Evolutionary conservation across 2,329 filamentous ascomycete genomes (phyloP), one percentile per base, ranked within the genome.

Genomic region (Fusarium citri): DNA sequence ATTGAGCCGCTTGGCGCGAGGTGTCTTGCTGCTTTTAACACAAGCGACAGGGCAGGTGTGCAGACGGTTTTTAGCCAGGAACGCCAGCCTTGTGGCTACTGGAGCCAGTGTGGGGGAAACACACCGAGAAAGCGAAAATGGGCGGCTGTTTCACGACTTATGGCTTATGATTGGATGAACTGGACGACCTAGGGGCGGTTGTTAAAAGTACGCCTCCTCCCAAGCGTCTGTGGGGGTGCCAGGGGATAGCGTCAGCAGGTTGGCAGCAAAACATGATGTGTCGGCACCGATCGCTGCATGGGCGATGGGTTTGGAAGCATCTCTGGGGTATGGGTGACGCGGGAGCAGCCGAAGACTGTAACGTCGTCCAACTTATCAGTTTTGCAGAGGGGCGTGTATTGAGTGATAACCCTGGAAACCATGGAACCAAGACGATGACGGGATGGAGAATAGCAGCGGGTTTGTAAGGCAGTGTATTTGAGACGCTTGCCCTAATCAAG

Each of bases 101-200:
- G 66, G 69, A 57, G 75, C 67, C 62, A 71, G 71, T 76, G 74
- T 72, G 68, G 66, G 68, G 54, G 47, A 59, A 69, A 57, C 42
- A 65, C 48, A 50, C 43, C 50, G 62, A 63, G 61, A 57, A 23
- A 51, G 57, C 46, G 50, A 60, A 55, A 50, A 55, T 54, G 56
- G 78, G 78, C 75, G 78, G 76, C 72, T 80, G 78, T 83, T 83
- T 81, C 79, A 84, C 78, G 81, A 81, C 76, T 81, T 80, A 85
- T 79, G 84, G 83, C 73, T 81, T 81, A 84, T 87, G 85, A 88
- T 87, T 88, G 86, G 85, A 81, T 72, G 72, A 72, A 55, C 53
- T 57, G 62, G 76, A 76, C 68, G 74, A 76, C 76, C 75, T 78
- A 73, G 72, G 70, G 72, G 77, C 72, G 73, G 74, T 64, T 70